These are phyloP conservation scores for Pseudopyricularia cyperi DNA, from an alignment of 2,329 filamentous ascomycete genomes.

Conservation along the genomic window DNA sequence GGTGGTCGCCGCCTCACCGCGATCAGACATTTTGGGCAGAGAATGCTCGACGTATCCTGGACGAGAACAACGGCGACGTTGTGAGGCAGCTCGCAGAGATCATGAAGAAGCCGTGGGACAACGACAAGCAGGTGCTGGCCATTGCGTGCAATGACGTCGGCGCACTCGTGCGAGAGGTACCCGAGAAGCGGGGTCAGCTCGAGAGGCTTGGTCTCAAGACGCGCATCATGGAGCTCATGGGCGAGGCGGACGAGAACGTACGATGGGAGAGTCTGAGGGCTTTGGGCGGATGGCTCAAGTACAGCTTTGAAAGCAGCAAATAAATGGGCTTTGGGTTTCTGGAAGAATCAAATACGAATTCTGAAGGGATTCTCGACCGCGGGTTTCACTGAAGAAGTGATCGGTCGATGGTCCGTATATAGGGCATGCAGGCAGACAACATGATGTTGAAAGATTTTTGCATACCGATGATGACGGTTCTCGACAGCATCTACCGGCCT, in stretches of 20 bases:
- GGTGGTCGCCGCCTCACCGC: conserved; percentile 86
- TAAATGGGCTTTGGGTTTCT: background rate
- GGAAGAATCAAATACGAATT: background rate
- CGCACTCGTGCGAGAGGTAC: conserved; percentile 77
- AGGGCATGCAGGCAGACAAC: background rate
- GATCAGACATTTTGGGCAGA: conserved; percentile 83
- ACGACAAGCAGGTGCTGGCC: conserved; percentile 76
- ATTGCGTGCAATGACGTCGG: conserved; percentile 90
- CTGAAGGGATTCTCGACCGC: background rate
- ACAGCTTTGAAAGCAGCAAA: conserved; percentile 39
- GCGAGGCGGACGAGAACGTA: conserved; percentile 74
- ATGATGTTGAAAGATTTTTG: background rate
- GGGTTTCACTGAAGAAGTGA: background rate
- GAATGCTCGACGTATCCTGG: conserved; percentile 76
- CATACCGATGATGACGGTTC: background rate
- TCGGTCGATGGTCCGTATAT: background rate
- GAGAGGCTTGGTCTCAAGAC: conserved; percentile 79
- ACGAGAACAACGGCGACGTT: conserved; percentile 67
- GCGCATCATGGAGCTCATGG: conserved; percentile 88
- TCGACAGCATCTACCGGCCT: background rate
- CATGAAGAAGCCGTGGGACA: conserved; percentile 58
- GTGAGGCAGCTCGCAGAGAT: conserved; percentile 76
- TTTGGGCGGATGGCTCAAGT: conserved; percentile 54
- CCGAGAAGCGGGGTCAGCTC: conserved; percentile 66
- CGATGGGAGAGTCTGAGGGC: conserved; percentile 87